These are phyloP conservation scores for Ammopiptanthus mongolicus DNA, from an alignment of 306 rosid genomes.

Conservation along the genomic window DNA sequence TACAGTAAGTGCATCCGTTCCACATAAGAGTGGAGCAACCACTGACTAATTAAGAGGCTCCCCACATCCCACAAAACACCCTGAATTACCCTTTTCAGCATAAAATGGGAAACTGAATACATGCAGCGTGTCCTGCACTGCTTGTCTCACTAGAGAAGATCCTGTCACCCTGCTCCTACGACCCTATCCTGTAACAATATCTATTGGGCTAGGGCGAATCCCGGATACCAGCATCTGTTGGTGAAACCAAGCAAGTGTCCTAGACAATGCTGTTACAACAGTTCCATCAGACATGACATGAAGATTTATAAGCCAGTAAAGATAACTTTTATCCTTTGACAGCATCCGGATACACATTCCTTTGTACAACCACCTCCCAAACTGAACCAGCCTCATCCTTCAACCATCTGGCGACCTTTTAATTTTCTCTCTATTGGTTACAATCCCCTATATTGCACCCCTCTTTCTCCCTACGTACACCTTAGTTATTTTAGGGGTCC, in stretches of 20 bases:
- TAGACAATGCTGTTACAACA: conserved; percentile 77
- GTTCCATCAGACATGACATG: conserved; percentile 98
- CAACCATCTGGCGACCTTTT: too few relatives aligned
- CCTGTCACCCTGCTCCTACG: conserved; percentile 89
- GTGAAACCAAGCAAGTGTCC: conserved; percentile 91
- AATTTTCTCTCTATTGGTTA: too few relatives aligned
- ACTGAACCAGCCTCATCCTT: conserved; percentile 96
- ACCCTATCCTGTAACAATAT: conserved; percentile 94
- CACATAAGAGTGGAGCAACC: conserved; percentile 78
- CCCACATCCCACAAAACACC: conserved; percentile 87
- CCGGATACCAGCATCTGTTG: conserved; percentile 69
- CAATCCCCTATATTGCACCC: too few relatives aligned
- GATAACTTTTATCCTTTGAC: conserved; percentile 70
- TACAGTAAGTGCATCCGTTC: conserved; percentile 90
- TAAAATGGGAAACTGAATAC: conserved; percentile 78
- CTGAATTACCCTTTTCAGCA: conserved; percentile 81
- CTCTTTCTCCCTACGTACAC: too few relatives aligned
- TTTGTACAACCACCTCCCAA: conserved; percentile 88
- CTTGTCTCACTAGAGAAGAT: conserved; percentile 73
- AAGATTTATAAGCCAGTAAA: conserved; percentile 91
- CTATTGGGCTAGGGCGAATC: conserved; percentile 68
- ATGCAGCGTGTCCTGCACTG: conserved; percentile 67
- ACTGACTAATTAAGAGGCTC: conserved; percentile 75
- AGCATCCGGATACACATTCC: conserved; percentile 87
- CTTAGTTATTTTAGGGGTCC: too few relatives aligned